Evolutionary conservation across 2,329 filamentous ascomycete genomes (phyloP).

Genomic region (Diaporthe ilicicola): DNA sequence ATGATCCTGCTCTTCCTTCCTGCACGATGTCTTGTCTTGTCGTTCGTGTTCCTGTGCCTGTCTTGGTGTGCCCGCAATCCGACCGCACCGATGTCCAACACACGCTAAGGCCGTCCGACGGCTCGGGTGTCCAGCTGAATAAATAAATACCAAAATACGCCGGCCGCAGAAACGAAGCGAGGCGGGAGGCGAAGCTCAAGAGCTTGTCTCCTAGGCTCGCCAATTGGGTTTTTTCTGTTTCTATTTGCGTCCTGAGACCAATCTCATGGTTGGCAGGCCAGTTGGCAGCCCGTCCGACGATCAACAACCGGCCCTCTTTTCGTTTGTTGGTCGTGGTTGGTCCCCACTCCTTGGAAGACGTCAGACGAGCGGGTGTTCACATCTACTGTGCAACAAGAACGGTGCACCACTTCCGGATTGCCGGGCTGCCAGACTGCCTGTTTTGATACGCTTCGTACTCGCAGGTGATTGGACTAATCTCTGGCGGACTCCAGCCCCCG

Average conservation of each 20-base stretch:
- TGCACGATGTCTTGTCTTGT: background rate
- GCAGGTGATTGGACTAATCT: conserved; percentile 1
- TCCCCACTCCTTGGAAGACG: conserved; percentile 13
- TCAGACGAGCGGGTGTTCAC: conserved; percentile 12
- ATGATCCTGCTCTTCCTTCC: background rate
- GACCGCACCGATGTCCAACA: background rate
- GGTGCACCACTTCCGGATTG: background rate
- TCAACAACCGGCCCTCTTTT: conserved; percentile 12
- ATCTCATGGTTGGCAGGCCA: conserved; percentile 12
- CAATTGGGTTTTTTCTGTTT: conserved; percentile 2
- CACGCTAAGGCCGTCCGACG: background rate
- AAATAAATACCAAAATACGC: background rate
- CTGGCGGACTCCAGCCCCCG: background rate
- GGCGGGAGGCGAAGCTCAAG: conserved; percentile 10
- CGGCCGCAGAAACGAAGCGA: background rate
- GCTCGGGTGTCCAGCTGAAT: background rate
- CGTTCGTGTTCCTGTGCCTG: background rate
- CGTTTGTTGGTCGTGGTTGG: conserved; percentile 1
- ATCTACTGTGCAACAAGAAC: background rate
- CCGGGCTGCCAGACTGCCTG: background rate
- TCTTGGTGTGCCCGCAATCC: background rate
- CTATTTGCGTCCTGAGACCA: background rate
- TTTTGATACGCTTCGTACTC: background rate
- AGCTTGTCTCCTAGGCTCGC: background rate
- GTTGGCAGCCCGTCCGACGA: background rate